Conservation (phyloP, 345 rosid genomes). For the Firmiana major region DNA sequence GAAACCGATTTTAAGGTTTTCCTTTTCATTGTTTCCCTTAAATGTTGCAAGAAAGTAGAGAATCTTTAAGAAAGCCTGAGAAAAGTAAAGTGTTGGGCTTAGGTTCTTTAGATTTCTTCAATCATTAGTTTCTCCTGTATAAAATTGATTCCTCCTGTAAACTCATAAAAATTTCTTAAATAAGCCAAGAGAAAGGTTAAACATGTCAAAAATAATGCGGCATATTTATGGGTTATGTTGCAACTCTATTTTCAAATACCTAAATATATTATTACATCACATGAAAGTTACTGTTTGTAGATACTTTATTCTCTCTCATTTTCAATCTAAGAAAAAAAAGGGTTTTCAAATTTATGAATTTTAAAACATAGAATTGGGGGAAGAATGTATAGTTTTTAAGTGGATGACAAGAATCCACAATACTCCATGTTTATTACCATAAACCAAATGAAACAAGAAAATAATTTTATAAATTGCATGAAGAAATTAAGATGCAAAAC, state of each 20-base stretch:
- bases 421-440: background rate
- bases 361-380: background rate
- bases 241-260: background rate
- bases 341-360: background rate
- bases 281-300: background rate
- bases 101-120: background rate
- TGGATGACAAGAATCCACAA: background rate
- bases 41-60: background rate
- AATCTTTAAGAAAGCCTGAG: background rate
- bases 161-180: background rate
- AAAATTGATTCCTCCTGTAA: background rate
- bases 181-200: background rate
- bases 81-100: background rate
- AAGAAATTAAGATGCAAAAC: background rate
- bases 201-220: background rate
- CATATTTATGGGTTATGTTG: background rate
- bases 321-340: background rate
- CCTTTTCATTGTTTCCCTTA: background rate
- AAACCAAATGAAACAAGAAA: background rate
- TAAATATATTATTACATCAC: background rate
- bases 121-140: constrained; percentile 1
- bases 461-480: background rate
- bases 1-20: background rate
- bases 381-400: background rate
- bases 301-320: background rate